phyloP scores from a whole-genome alignment of 2,329 filamentous ascomycete genomes.

The Macrophomina tecta region DNA sequence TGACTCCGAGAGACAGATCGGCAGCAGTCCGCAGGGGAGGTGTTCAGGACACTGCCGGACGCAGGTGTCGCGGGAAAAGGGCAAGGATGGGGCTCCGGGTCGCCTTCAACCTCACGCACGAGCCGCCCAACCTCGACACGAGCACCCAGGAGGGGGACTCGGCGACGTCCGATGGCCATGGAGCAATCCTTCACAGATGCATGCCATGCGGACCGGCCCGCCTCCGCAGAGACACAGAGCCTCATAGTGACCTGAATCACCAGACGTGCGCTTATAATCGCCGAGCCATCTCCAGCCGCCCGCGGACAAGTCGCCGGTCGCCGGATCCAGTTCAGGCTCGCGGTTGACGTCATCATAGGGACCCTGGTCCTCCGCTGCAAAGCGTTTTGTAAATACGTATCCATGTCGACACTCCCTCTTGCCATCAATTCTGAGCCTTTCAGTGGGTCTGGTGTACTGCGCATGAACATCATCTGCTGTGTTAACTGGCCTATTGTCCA shows the following conservation, averaged over 20 bases:
- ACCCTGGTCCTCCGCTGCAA: no score
- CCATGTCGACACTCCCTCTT: no score
- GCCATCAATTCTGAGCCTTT: no score
- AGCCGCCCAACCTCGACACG: constrained; percentile 3
- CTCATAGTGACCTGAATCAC: not conserved
- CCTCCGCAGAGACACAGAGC: not conserved
- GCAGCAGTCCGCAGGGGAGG: no score
- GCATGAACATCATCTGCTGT: no score
- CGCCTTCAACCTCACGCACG: not conserved
- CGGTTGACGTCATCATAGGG: constrained; percentile 19
- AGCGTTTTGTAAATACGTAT: no score
- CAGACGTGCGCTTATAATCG: not conserved
- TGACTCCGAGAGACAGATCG: no score
- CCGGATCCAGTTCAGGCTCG: not conserved
- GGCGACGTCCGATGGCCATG: constrained; percentile 10
- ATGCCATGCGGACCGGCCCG: constrained; percentile 11
- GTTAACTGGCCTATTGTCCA: no score
- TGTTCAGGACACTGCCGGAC: not conserved
- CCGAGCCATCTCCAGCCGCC: constrained; percentile 10
- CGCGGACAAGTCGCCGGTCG: not conserved
- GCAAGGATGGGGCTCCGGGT: not conserved
- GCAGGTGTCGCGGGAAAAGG: no score
- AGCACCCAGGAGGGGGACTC: not conserved
- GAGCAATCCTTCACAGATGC: not conserved
- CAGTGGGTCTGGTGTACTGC: no score